Evolutionary conservation across 2,329 filamentous ascomycete species (phyloP).

Genomic region (Epichloe glyceriae): DNA sequence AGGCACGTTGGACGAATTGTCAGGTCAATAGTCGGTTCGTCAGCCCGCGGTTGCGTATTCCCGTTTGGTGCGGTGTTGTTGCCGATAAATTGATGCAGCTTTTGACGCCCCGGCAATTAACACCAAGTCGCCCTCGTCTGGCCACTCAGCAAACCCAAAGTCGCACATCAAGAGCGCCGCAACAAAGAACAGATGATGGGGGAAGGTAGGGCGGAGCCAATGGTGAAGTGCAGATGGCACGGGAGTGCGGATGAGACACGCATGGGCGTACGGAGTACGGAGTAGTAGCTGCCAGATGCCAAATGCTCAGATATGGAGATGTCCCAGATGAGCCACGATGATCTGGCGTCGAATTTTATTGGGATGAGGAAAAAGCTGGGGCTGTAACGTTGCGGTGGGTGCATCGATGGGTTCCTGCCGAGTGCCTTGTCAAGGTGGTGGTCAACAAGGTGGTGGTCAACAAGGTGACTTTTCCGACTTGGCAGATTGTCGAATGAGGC

Average conservation of each 20-base stretch:
- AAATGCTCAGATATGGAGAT: too few relatives aligned
- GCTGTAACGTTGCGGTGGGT: conserved; percentile 14
- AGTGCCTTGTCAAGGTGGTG: too few relatives aligned
- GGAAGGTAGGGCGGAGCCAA: conserved; percentile 1
- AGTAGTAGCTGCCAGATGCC: too few relatives aligned
- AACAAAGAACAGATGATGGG: background rate
- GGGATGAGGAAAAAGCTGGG: conserved; percentile 3
- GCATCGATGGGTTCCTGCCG: background rate
- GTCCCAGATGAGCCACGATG: too few relatives aligned
- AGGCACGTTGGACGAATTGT: background rate
- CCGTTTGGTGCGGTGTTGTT: background rate
- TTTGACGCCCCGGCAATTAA: too few relatives aligned
- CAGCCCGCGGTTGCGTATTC: background rate
- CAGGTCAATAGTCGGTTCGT: background rate
- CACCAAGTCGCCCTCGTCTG: too few relatives aligned
- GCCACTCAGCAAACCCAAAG: too few relatives aligned
- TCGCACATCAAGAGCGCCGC: too few relatives aligned
- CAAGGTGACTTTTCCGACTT: background rate
- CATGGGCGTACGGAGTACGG: background rate
- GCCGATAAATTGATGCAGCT: too few relatives aligned
- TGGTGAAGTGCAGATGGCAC: background rate
- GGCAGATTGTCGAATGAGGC: too few relatives aligned
- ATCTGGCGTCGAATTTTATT: too few relatives aligned
- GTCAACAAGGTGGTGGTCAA: too few relatives aligned
- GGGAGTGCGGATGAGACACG: background rate